phyloP scores from a whole-genome alignment of 1,139 yeast genomes.

The Pneumocystis jirovecii region DNA sequence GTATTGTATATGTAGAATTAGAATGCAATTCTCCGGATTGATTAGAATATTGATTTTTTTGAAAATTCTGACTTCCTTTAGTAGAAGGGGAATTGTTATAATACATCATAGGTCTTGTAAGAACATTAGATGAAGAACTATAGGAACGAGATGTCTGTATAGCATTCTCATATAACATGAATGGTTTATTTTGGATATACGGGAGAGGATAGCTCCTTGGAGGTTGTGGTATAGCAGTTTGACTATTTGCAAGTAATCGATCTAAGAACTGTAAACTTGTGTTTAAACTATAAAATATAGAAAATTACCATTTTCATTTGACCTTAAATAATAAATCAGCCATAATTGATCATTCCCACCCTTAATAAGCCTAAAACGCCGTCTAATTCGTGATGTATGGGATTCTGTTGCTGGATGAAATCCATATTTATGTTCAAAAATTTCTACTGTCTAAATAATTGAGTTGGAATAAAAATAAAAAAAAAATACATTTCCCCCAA shows the following conservation, averaged over 20 bases:
- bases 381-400: slow-evolving; percentile 9
- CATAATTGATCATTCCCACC: slow-evolving; percentile 8
- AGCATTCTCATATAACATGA: slow-evolving; percentile 2
- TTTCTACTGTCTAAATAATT: slow-evolving; percentile 5
- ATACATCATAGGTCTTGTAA: slow-evolving; percentile 2
- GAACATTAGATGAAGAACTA: slow-evolving; percentile 4
- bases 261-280: slow-evolving; percentile 5
- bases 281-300: slow-evolving; percentile 4
- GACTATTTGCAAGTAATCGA: slow-evolving; percentile 8
- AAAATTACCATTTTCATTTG: slow-evolving; percentile 6
- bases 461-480: background rate
- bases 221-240: slow-evolving; percentile 11
- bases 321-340: slow-evolving; percentile 6
- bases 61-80: background rate
- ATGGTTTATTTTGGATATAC: slow-evolving; percentile 5
- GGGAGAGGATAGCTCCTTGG: slow-evolving; percentile 11
- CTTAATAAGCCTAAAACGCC: slow-evolving; percentile 8
- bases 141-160: slow-evolving; percentile 5
- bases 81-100: background rate
- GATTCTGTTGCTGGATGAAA: slow-evolving; percentile 11
- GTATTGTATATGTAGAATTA: background rate
- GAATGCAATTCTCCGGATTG: background rate
- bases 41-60: background rate
- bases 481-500: slow-evolving; percentile 6
- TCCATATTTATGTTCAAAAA: slow-evolving; percentile 12